Percentiles rank a stretch among this genome's conserved stretches.
These are phyloP conservation scores for Cocos nucifera DNA, from an alignment of 176 grass and related monocot species.

Conservation along the genomic window DNA sequence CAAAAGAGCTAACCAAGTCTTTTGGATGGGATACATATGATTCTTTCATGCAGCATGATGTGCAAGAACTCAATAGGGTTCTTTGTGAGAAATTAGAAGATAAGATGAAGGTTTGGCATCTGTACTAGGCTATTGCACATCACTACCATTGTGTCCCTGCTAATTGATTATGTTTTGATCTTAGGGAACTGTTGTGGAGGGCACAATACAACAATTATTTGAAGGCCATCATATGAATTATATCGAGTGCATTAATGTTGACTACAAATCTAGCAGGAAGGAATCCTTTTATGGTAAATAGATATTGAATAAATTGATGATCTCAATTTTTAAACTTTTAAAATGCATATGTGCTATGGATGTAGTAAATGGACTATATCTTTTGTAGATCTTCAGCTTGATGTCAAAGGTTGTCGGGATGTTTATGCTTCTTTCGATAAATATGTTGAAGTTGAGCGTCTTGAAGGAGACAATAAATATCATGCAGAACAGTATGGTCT, in stretches of 20 bases:
- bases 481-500: constrained; percentile 74
- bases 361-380: not conserved
- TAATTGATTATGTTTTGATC: constrained; percentile 29
- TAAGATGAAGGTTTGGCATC: constrained; percentile 78
- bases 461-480: constrained; percentile 93
- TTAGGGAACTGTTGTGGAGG: constrained; percentile 90
- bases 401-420: constrained; percentile 83
- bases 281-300: constrained; percentile 82
- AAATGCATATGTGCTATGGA: no score
- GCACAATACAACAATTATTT: constrained; percentile 84
- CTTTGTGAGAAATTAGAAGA: constrained; percentile 91
- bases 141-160: not conserved
- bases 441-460: constrained; percentile 93
- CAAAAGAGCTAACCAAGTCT: constrained; percentile 96
- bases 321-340: no score
- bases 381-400: constrained; percentile 76
- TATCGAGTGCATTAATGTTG: constrained; percentile 87
- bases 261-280: constrained; percentile 83
- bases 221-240: constrained; percentile 96
- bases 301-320: not conserved
- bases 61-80: constrained; percentile 93
- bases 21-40: constrained; percentile 99
- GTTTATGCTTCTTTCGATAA: constrained; percentile 87
- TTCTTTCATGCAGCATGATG: constrained; percentile 98
- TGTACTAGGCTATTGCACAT: constrained; percentile 4